Conservation (phyloP, 2,329 filamentous ascomycete species). For the Elsinoe fawcettii region DNA sequence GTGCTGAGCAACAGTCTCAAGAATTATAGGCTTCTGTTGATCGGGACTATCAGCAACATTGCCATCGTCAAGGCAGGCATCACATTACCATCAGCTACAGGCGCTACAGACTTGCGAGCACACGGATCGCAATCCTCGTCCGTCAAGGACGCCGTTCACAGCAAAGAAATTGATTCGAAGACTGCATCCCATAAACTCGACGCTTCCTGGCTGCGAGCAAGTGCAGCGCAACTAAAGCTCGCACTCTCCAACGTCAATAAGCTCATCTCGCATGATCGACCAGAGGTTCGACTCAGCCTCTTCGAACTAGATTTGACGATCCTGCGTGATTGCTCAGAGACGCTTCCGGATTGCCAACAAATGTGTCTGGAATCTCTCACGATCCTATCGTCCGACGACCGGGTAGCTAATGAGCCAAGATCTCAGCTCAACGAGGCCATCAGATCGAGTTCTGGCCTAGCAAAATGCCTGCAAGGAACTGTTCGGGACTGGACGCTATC, state of each 20-base stretch:
- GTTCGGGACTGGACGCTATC: slow-evolving; percentile 76
- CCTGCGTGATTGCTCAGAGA: slow-evolving; percentile 68
- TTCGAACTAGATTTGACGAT: slow-evolving; percentile 64
- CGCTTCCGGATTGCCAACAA: slow-evolving; percentile 59
- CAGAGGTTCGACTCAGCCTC: slow-evolving; percentile 61
- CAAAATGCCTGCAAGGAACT: slow-evolving; percentile 58
- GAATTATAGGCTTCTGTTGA: slow-evolving; percentile 20
- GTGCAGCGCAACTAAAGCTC: slow-evolving; percentile 70
- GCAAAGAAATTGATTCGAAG: slow-evolving; percentile 11
- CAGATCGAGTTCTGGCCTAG: slow-evolving; percentile 53
- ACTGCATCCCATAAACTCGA: slow-evolving; percentile 5
- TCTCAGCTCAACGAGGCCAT: slow-evolving; percentile 52
- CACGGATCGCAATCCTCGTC: slow-evolving; percentile 8
- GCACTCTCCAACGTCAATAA: slow-evolving; percentile 72
- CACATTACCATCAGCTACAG: neutral
- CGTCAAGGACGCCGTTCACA: slow-evolving; percentile 26
- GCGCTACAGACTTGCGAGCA: slow-evolving; percentile 20
- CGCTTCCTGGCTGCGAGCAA: slow-evolving; percentile 66
- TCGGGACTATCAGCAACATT: slow-evolving; percentile 16
- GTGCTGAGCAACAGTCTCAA: slow-evolving; percentile 46
- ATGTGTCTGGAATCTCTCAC: slow-evolving; percentile 78
- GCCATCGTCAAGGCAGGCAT: neutral
- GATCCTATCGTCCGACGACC: slow-evolving; percentile 49
- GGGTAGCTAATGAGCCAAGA: slow-evolving; percentile 27
- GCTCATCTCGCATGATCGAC: slow-evolving; percentile 61